These are phyloP conservation scores for Pichia sp. DNA, from an alignment of 1,139 yeast genomes.

Conservation along the genomic window DNA sequence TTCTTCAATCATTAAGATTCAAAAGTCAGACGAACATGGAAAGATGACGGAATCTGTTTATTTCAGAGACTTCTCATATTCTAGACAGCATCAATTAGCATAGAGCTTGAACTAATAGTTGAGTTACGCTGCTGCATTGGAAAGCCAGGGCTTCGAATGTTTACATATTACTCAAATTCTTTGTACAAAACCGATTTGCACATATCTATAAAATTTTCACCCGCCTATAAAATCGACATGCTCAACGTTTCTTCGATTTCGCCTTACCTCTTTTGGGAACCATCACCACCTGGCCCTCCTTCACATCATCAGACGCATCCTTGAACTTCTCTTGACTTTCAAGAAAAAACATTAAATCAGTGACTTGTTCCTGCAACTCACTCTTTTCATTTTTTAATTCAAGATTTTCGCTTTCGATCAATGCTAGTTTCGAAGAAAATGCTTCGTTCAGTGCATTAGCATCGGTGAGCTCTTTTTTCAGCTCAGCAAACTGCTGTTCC, in stretches of 20 bases:
- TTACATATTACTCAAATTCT: background rate
- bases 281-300: slow-evolving; percentile 60
- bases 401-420: slow-evolving; percentile 37
- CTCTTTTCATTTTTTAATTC: slow-evolving; percentile 39
- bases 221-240: background rate
- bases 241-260: slow-evolving; percentile 1
- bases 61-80: slow-evolving; percentile 31
- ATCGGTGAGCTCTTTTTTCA: slow-evolving; percentile 35
- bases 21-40: slow-evolving; percentile 23
- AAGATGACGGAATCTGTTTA: slow-evolving; percentile 29
- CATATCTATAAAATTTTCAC: background rate
- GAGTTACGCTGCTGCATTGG: background rate
- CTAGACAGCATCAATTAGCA: slow-evolving; percentile 15
- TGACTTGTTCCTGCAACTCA: slow-evolving; percentile 64
- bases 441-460: slow-evolving; percentile 53
- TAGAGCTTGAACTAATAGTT: background rate
- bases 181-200: background rate
- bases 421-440: slow-evolving; percentile 54
- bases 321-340: slow-evolving; percentile 71
- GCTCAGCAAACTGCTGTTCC: slow-evolving; percentile 28
- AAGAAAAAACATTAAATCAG: slow-evolving; percentile 76
- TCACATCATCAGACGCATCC: slow-evolving; percentile 64
- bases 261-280: slow-evolving; percentile 16
- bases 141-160: background rate
- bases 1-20: slow-evolving; percentile 30